phyloP scores from a whole-genome alignment of 164 flowering plant genomes.

The Kingdonia uniflora region DNA sequence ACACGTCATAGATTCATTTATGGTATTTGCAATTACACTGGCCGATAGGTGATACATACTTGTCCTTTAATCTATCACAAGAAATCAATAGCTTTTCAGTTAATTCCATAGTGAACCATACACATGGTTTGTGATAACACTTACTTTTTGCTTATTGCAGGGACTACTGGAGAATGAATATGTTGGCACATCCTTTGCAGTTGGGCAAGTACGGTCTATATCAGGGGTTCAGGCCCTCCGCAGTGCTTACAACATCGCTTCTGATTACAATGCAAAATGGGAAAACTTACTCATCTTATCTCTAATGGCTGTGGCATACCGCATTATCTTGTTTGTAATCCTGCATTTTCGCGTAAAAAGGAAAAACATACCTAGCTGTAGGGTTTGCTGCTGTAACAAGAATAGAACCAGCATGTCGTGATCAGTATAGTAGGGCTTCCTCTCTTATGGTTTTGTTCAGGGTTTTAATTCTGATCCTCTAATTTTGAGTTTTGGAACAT shows the following conservation, averaged over 20 bases:
- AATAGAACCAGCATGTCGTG: slow-evolving; percentile 26
- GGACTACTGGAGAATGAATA: slow-evolving; percentile 95
- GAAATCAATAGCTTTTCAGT: no score
- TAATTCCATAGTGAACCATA: no score
- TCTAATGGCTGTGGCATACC: slow-evolving; percentile 69
- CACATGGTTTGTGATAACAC: no score
- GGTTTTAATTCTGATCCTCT: no score
- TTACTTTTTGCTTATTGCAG: no score
- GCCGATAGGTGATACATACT: no score
- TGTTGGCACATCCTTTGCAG: slow-evolving; percentile 66
- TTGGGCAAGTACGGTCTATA: slow-evolving; percentile 85
- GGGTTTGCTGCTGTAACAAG: slow-evolving; percentile 24
- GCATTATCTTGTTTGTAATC: slow-evolving; percentile 49
- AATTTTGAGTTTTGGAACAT: no score
- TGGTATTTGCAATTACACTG: no score
- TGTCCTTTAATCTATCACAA: no score
- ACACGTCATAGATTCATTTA: no score
- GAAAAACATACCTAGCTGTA: slow-evolving; percentile 18
- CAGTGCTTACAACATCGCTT: slow-evolving; percentile 55
- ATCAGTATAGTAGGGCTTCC: slow-evolving; percentile 18
- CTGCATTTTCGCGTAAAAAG: slow-evolving; percentile 38
- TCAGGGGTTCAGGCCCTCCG: slow-evolving; percentile 76
- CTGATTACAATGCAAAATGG: slow-evolving; percentile 65
- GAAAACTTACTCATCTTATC: slow-evolving; percentile 57
- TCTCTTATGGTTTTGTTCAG: no score